Evolutionary conservation across 75 land plant species (phyloP), one percentile per base, ranked within the genome.

Genomic region (Selaginella moellendorffii): DNA sequence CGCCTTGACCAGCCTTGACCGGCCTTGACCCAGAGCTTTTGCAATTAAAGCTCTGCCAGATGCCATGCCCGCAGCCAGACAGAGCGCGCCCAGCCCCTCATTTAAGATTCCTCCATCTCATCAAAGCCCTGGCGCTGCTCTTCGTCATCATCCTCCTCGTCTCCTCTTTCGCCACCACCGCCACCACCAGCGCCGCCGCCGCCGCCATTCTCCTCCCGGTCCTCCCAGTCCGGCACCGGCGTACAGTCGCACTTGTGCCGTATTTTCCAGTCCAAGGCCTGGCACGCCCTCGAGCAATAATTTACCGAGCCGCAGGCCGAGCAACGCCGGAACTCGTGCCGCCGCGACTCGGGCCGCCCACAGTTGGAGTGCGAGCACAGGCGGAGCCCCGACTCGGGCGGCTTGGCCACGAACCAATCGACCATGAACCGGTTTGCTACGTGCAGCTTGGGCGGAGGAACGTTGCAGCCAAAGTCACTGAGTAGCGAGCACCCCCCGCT

Each of bases 271-370:
- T 89, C 87, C 18, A 85, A 66, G 26, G 96, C 96, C 67, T 89
- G 96, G 46, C 96, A 89, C 0, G 90, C 96, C 2, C 96, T 72
- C 0, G 96, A 89, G 73, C 96, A 89, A 74, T 89, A 89, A 52
- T 89, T 89, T 24, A 86, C 96, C 2, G 74, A 56, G 2, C 90
- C 85, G 62, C 96, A 89, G 0, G 80, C 96, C 0, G 96, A 89
- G 66, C 96, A 89, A 53, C 87, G 63, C n/a, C 96, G 65, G 72
- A 89, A 89, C 74, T 89, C 96, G 63, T 89, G 90, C 56, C 66
- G 63, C 31, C 96, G 51, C 1, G 90, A 83, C 72, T 89, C 96
- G 20, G 86, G 84, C 54, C 90, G 60, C 2, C 96, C 96, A 52
- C 96, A 89, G 2, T 79, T 79, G 24, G 30, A 65, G 64, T 89